phyloP scores from a whole-genome alignment of 2,329 filamentous ascomycete species.

The Didymella keratinophila region DNA sequence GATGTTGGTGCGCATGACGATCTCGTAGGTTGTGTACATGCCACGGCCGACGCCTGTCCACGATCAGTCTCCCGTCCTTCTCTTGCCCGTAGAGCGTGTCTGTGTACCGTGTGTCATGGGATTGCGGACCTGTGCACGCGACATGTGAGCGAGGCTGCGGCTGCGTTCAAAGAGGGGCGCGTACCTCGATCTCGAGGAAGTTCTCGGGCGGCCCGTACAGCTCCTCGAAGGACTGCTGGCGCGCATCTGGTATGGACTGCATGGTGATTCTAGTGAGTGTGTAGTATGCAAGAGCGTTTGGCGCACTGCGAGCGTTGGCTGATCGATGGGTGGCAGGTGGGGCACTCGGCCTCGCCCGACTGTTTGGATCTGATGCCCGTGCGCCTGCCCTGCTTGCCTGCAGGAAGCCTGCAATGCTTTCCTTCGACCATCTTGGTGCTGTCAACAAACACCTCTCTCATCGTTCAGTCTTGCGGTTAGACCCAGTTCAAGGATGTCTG shows the following conservation, averaged over 20 bases:
- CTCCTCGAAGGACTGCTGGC: conserved; percentile 96
- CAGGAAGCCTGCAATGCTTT: too few relatives aligned
- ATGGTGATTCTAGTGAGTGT: conserved; percentile 48
- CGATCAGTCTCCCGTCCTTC: conserved; percentile 12
- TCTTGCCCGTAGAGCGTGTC: not conserved
- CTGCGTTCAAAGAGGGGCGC: conserved; percentile 18
- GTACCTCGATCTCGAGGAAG: conserved; percentile 96
- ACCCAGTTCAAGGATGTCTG: too few relatives aligned
- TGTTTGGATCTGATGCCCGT: not conserved
- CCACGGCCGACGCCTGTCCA: conserved; percentile 90
- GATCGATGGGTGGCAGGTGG: conserved; percentile 7
- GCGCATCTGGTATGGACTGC: conserved; percentile 72
- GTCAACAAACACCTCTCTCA: too few relatives aligned
- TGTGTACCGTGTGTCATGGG: conserved; percentile 58
- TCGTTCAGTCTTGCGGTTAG: too few relatives aligned
- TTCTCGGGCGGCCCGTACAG: conserved; percentile 99
- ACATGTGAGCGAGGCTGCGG: conserved; percentile 35
- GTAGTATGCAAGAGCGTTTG: conserved; percentile 9
- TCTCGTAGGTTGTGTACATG: conserved; percentile 99
- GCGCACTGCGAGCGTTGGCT: conserved; percentile 20
- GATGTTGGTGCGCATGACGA: conserved; percentile 97
- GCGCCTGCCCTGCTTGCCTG: not conserved
- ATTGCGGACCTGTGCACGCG: conserved; percentile 76
- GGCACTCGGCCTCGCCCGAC: conserved; percentile 1
- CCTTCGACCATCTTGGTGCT: too few relatives aligned